Percentiles rank a stretch among this genome's conserved stretches.
These are phyloP conservation scores for Suillus paluster DNA, from an alignment of 768 basidiomycete species.

Conservation along the genomic window DNA sequence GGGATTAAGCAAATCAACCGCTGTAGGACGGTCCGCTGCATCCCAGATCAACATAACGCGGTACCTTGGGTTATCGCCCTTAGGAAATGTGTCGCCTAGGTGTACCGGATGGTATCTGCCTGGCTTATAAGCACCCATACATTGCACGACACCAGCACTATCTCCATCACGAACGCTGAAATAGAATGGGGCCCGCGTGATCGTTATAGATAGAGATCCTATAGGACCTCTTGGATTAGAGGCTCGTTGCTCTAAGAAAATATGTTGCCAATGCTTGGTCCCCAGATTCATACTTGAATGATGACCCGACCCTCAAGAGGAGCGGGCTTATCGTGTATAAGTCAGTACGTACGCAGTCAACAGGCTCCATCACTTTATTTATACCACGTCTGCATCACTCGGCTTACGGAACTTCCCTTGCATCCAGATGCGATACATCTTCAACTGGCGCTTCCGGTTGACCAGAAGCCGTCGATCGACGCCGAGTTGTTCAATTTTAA, in stretches of 20 bases:
- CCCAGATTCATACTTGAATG: neutral
- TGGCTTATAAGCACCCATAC: no score
- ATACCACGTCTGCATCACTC: neutral
- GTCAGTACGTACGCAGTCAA: neutral
- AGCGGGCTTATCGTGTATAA: neutral
- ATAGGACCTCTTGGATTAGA: neutral
- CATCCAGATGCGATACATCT: constrained; percentile 98
- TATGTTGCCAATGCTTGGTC: neutral
- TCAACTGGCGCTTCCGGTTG: constrained; percentile 91
- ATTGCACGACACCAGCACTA: no score
- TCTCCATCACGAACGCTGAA: no score
- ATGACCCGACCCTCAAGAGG: neutral
- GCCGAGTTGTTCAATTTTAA: constrained; percentile 83
- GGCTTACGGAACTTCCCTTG: constrained; percentile 77
- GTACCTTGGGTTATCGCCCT: no score
- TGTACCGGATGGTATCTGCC: no score
- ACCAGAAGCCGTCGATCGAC: constrained; percentile 89
- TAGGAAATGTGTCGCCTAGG: no score
- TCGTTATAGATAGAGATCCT: no score
- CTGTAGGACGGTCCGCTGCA: neutral
- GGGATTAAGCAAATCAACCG: neutral
- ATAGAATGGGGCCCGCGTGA: no score
- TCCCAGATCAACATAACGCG: neutral
- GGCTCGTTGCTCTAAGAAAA: neutral
- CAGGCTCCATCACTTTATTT: no score